Evolutionary conservation across 2,329 filamentous ascomycete genomes (phyloP), one percentile per base, ranked within the genome.

Genomic region (Penicillium expansum): DNA sequence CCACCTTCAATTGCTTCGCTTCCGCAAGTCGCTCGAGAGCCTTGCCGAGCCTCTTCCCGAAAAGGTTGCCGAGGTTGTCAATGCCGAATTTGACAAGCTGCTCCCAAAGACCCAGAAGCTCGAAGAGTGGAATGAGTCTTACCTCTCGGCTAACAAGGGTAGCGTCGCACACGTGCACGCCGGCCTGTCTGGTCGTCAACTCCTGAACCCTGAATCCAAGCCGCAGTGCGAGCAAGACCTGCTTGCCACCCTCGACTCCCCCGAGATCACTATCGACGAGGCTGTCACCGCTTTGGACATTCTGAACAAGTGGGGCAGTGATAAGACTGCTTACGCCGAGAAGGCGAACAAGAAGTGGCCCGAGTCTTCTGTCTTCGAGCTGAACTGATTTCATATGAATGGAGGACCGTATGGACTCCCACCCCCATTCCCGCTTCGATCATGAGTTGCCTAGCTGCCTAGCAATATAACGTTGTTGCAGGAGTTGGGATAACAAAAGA

Each of bases 1-100:
- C n/a, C 87, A 92, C 69, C 85, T 91, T 68, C 90, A 94, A 71
- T 80, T 83, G 30, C 78, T 88, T 42, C 83, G 85, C 56, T 88
- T 97, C 77, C 86, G 85, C 61, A 81, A 86, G 64, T 79, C 83
- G 33, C 74, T 89, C 48, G 81, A 82, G 61, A 75, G 77, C 5
- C 81, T 83, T 42, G 73, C 81, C 18, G 82, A 81, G 47, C 82
- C 86, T n/a, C 78, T 92, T 20, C 77, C 86, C 0, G 73, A 84
- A 22, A 84, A 90, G 73, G 83, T 89, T 20, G 79, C 83, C 48
- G 84, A 91, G 62, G 84, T 91, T 45, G 77, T 96, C 63, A 86
- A 87, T 58, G 76, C 83, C 2, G 86, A 87, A 62, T 90, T 92
- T 64, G 83, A 83, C 35, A 77, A 81, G 9, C 75, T 88, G 24